phyloP scores from a whole-genome alignment of 306 rosid species.

The Corylus avellana region DNA sequence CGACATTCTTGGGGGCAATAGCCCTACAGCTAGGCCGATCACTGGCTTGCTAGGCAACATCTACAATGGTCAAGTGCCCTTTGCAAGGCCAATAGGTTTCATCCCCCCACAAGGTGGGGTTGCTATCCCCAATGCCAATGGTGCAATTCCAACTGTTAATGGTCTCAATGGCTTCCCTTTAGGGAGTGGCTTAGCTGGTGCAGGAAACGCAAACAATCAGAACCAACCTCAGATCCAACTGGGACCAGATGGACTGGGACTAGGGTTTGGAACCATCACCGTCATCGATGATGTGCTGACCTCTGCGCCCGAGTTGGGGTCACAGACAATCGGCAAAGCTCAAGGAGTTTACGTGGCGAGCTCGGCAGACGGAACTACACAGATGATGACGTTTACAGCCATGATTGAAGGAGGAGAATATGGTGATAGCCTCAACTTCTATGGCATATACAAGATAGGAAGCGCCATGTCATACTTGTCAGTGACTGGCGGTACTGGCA shows the following conservation, averaged over 20 bases:
- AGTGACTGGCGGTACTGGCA: slow-evolving; percentile 83
- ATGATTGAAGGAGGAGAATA: slow-evolving; percentile 92
- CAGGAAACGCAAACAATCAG: slow-evolving; percentile 41
- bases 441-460: slow-evolving; percentile 74
- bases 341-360: slow-evolving; percentile 89
- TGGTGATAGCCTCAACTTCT: slow-evolving; percentile 78
- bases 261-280: slow-evolving; percentile 86
- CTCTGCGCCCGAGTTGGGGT: slow-evolving; percentile 69
- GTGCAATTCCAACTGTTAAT: slow-evolving; percentile 78
- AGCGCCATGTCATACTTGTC: slow-evolving; percentile 71
- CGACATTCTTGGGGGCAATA: slow-evolving; percentile 79
- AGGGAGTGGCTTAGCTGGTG: slow-evolving; percentile 81
- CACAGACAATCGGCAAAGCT: slow-evolving; percentile 67
- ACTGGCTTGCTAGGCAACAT: slow-evolving; percentile 81
- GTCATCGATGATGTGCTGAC: slow-evolving; percentile 77
- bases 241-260: slow-evolving; percentile 71
- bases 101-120: slow-evolving; percentile 57
- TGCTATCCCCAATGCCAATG: slow-evolving; percentile 86
- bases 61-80: slow-evolving; percentile 84
- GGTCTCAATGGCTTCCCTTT: slow-evolving; percentile 79
- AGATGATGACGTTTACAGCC: slow-evolving; percentile 89
- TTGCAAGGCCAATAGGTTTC: slow-evolving; percentile 73
- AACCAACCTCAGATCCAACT: slow-evolving; percentile 43
- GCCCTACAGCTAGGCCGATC: slow-evolving; percentile 81
- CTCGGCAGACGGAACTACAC: slow-evolving; percentile 70